Evolutionary conservation across 257 asterid species (phyloP), one percentile per base, ranked within the genome.

Genomic region (Salvia hispanica): DNA sequence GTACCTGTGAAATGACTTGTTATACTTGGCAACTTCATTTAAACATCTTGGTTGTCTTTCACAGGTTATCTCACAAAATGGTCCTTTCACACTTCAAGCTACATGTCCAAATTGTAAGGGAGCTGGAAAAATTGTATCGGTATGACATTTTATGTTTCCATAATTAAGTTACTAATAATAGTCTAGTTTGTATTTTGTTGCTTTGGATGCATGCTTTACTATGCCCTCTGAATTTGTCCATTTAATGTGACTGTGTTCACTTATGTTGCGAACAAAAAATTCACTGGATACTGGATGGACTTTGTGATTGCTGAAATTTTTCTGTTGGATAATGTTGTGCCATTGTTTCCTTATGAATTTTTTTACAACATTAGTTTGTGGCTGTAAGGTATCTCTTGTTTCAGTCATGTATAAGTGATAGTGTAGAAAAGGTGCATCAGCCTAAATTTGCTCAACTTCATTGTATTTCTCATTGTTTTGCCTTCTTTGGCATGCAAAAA

Each of bases 121-220:
- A 62, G 81, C 80, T 66, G 96, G 97, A 64, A 88, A 85, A 80
- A 80, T 83, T 25, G 95, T 85, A 21, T 80, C 90, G 88, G 97
- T 91, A 88, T 54, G 90, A 57, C 55, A 61, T 48, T 18, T 33
- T 47, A 46, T 59, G 34, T 66, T 46, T 67, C 39, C 28, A 31
- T n/a, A 52, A 55, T 44, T 48, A 67, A 36, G 12, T 48, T 58
- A 16, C 25, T 53, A 31, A n/a, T 53, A 21, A 39, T 46, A 28
- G 12, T 25, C 21, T 54, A 58, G 66, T 62, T 10, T 33, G 9
- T 9, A 43, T 50, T 14, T 66, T 66, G 56, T 50, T 62, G 12
- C 52, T 74, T 51, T 71, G 6, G 9, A 56, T 12, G 15, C 62
- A 25, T 77, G 64, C 44, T 61, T 36, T 37, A 36, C 36, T 50